Evolutionary conservation across 768 basidiomycete genomes (phyloP), one percentile per base, ranked within the genome.

Genomic region (Naganishia onofrii): DNA sequence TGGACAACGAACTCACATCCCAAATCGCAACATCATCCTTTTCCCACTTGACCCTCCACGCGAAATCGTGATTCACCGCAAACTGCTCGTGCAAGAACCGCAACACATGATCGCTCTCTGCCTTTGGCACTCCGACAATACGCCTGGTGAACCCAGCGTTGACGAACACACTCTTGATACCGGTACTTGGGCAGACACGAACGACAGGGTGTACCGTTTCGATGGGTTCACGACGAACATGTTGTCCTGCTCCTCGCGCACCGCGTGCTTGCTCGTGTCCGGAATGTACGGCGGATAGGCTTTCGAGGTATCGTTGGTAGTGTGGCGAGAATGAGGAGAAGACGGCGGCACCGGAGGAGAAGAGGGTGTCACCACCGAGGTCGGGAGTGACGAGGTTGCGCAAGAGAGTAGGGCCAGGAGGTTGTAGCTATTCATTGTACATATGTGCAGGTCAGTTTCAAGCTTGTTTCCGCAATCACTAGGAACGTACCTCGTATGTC

Each of bases 321-420:
- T 86, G 86, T 0, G 87, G 85, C 75, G 91, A 92, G 70, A 91
- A 83, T 52, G 88, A 89, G 2, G 90, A 91, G 82, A 91, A 92
- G n/a, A 92, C 83, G 3, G 90, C 88, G 76, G 90, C 87, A 88
- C 89, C 90, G 10, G 89, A 90, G 77, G 86, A 88, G 88, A 89
- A 91, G 9, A 90, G 84, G 0, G 90, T 92, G 75, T 92, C 90
- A 26, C 90, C 90, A 23, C 90, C 90, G 44, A 84, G 82, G 70
- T 87, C 87, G 0, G 89, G 90, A 3, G 85, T 84, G 21, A 88
- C 87, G 77, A 90, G 84, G 56, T 92, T 79, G 75, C 90, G 88
- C 42, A 93, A 84, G 10, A 90, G 90, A 15, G 91, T 92, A 36
- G 87, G 84, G 74, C 88, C 85, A 0, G 91, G 91, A n/a, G 89